These are phyloP conservation scores for Nigrograna mackinnonii DNA, from an alignment of 2,329 filamentous ascomycete species.

Conservation along the genomic window DNA sequence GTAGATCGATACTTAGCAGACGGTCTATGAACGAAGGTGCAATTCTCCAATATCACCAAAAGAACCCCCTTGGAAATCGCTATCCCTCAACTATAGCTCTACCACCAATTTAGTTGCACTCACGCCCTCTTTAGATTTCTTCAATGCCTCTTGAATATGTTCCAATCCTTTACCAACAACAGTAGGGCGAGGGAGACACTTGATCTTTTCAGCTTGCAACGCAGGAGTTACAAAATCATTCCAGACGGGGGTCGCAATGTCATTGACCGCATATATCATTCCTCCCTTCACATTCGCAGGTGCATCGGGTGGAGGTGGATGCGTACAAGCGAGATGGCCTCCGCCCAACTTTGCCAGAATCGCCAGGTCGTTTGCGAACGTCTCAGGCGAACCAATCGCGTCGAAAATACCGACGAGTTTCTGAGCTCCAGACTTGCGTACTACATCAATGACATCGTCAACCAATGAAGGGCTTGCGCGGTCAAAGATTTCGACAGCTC, in stretches of 20 bases:
- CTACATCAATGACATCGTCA: constrained; percentile 40
- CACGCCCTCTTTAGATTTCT: constrained; percentile 32
- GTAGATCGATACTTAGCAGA: too few species aligned
- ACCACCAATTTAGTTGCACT: constrained; percentile 46
- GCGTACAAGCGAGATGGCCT: constrained; percentile 39
- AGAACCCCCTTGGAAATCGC: too few species aligned
- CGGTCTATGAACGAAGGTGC: too few species aligned
- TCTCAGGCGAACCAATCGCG: constrained; percentile 25
- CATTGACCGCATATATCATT: constrained; percentile 28
- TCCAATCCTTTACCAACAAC: constrained; percentile 31
- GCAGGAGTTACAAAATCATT: constrained; percentile 27
- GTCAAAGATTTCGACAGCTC: constrained; percentile 28
- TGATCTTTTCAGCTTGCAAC: constrained; percentile 22
- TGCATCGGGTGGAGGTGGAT: constrained; percentile 35
- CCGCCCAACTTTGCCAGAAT: constrained; percentile 32
- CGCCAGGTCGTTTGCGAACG: constrained; percentile 20
- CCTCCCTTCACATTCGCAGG: constrained; percentile 36
- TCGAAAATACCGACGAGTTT: constrained; percentile 47
- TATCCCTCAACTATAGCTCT: constrained; percentile 23
- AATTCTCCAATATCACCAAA: too few species aligned
- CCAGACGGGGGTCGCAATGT: constrained; percentile 27
- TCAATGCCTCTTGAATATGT: constrained; percentile 24
- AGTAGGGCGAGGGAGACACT: constrained; percentile 25
- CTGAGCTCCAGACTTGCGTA: constrained; percentile 32
- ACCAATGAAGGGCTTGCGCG: constrained; percentile 31